Evolutionary conservation across 2,329 filamentous ascomycete genomes (phyloP).

Genomic region (Endocalyx cinctus): DNA sequence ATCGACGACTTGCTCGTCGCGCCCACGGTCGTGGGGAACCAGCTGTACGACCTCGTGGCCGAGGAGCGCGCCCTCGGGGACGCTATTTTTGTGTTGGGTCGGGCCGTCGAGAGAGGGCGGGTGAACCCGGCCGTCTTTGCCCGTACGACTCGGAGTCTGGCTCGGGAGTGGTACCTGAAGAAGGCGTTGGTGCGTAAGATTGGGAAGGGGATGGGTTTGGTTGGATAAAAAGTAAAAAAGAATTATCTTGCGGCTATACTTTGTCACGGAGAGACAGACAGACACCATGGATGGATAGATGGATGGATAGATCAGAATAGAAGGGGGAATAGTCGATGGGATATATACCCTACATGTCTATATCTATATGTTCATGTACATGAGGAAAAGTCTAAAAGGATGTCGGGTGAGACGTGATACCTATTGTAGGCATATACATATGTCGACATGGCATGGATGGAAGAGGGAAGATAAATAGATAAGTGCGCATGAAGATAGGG

Average conservation of each 20-base stretch:
- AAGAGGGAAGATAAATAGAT: no score
- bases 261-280: no score
- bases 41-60: conserved; percentile 83
- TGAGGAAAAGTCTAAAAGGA: no score
- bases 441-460: no score
- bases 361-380: no score
- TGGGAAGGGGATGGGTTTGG: conserved; percentile 68
- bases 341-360: no score
- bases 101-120: conserved; percentile 68
- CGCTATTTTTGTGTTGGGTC: conserved; percentile 75
- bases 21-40: conserved; percentile 86
- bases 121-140: conserved; percentile 71
- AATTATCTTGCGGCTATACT: not conserved
- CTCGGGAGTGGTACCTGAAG: conserved; percentile 78
- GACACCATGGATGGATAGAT: no score
- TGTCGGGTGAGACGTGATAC: no score
- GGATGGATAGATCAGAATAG: no score
- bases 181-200: conserved; percentile 78
- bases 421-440: no score
- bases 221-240: conserved; percentile 17
- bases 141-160: conserved; percentile 69
- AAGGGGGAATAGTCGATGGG: no score
- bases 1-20: conserved; percentile 93
- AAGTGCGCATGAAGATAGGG: no score
- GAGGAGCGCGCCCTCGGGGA: conserved; percentile 86